A percentile compares a stretch with the other conserved stretches of the same genome.
Evolutionary conservation across 2,329 filamentous ascomycete genomes (phyloP).

Genomic region (Canariomyces notabilis): DNA sequence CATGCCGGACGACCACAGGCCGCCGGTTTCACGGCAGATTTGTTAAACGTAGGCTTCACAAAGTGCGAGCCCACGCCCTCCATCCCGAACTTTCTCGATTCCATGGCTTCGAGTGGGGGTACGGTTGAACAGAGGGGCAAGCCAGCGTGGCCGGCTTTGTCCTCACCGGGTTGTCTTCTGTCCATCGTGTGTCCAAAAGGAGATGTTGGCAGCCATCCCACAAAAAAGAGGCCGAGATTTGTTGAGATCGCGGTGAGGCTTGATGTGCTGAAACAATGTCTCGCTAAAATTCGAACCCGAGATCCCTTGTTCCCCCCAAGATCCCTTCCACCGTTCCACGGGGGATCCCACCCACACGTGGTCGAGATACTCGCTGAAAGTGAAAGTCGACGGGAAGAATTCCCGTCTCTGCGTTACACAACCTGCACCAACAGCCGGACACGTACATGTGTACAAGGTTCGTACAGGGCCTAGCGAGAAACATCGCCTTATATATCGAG

Average conservation of each 20-base stretch:
- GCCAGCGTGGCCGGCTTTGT: neutral
- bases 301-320: slow-evolving; percentile 7
- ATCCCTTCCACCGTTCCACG: neutral
- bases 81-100: neutral
- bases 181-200: neutral
- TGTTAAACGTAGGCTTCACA: slow-evolving; percentile 3
- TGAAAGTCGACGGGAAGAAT: slow-evolving; percentile 5
- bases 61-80: slow-evolving; percentile 1
- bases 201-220: neutral
- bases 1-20: slow-evolving; percentile 11
- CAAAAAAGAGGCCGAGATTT: neutral
- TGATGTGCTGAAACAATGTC: too few relatives aligned
- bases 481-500: neutral
- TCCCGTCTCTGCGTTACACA: neutral
- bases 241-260: neutral
- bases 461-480: too few relatives aligned
- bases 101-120: too few relatives aligned
- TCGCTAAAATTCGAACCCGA: neutral
- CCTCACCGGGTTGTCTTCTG: neutral
- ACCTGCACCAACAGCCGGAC: neutral
- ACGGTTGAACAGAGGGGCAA: too few relatives aligned
- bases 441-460: too few relatives aligned
- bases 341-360: slow-evolving; percentile 11
- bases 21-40: slow-evolving; percentile 17
- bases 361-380: slow-evolving; percentile 12